Evolutionary conservation across 2,329 filamentous ascomycete species (phyloP).

Genomic region (Myotisia sp.): DNA sequence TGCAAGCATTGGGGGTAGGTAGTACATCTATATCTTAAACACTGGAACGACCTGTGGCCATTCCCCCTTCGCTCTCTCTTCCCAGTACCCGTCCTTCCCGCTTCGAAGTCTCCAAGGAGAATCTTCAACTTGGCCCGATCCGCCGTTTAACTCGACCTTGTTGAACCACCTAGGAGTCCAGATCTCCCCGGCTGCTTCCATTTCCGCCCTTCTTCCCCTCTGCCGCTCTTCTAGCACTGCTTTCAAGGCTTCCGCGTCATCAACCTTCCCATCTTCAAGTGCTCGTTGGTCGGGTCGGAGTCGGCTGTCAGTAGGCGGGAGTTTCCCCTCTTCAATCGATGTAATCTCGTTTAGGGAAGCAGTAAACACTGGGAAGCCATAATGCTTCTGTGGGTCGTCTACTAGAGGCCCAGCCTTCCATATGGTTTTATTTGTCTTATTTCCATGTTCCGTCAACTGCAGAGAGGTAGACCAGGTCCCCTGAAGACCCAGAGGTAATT

Average conservation of each 20-base stretch:
- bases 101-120: constrained; percentile 35
- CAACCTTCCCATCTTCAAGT: constrained; percentile 66
- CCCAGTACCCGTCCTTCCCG: constrained; percentile 88
- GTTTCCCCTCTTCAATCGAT: constrained; percentile 53
- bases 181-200: constrained; percentile 60
- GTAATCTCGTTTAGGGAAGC: constrained; percentile 82
- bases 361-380: constrained; percentile 78
- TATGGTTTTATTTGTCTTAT: constrained; percentile 49
- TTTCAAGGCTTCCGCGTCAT: constrained; percentile 73
- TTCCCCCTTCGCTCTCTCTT: constrained; percentile 54
- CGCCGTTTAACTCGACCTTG: constrained; percentile 38
- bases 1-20: background rate
- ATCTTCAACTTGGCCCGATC: constrained; percentile 10
- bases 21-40: constrained; percentile 32
- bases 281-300: constrained; percentile 78
- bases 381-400: constrained; percentile 62
- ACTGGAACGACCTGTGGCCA: constrained; percentile 49
- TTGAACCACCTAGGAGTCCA: constrained; percentile 77
- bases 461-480: constrained; percentile 79
- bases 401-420: constrained; percentile 72
- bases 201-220: constrained; percentile 53
- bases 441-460: constrained; percentile 49
- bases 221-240: constrained; percentile 74
- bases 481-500: constrained; percentile 51
- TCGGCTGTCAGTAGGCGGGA: constrained; percentile 71